Evolutionary conservation across 2,329 filamentous ascomycete species (phyloP), one percentile per base, ranked within the genome.

Genomic region (Stachybotrys chartarum): DNA sequence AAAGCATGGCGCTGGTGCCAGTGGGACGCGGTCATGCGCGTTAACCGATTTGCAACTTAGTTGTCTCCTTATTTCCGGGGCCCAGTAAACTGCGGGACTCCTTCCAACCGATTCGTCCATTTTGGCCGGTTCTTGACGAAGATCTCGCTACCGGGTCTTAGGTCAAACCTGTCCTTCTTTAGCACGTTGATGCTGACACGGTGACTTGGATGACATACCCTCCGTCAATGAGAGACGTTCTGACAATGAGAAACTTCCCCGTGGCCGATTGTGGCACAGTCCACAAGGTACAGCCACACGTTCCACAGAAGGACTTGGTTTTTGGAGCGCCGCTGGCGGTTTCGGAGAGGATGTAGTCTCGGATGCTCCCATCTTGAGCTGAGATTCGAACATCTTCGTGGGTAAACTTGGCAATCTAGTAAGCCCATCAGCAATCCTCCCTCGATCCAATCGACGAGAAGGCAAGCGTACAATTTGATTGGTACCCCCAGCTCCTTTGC

Each of bases 391-490:
- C 54, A 1, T 62, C 57, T 12, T 56, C 50, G 0, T 39, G 51
- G 0, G 52, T 39, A 14, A 66, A 67, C 47, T 68, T 68, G n/a
- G 63, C 67, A 31, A 69, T 63, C 67, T 65, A 12, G 7, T 10
- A 2, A 3, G 35, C 35, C 35, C 7, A n/a, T n/a, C n/a, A n/a
- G n/a, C n/a, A n/a, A n/a, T n/a, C n/a, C n/a, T n/a, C n/a, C n/a
- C n/a, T n/a, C n/a, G n/a, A n/a, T n/a, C n/a, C n/a, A n/a, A n/a
- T n/a, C n/a, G n/a, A n/a, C n/a, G n/a, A n/a, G n/a, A n/a, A n/a
- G 1, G 10, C 16, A 2, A 1, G n/a, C 52, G 12, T 51, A 63
- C 62, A 32, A 61, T 6, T 17, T 64, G 62, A 17, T 63, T 54
- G 1, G 57, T 49, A 2, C 62, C 58, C 1, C 62, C 62, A 3